A percentile compares a stretch with the other conserved stretches of the same genome.
These are phyloP conservation scores for Solanum chiquidenum DNA, from an alignment of 257 asterid genomes.

Conservation along the genomic window DNA sequence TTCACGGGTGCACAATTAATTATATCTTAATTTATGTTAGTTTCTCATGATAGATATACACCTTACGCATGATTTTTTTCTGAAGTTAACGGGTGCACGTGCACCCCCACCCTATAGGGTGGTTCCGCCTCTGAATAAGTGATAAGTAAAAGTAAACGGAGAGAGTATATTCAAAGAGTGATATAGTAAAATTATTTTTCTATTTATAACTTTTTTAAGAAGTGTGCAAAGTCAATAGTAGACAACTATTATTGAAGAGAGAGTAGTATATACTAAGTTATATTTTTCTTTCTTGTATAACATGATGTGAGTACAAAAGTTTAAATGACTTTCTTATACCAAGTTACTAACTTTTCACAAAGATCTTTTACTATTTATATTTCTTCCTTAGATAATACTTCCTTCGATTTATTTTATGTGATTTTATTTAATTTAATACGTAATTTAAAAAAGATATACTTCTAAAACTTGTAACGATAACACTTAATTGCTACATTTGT, in stretches of 20 bases:
- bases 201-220: too few species aligned
- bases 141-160: too few species aligned
- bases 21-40: too few species aligned
- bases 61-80: too few species aligned
- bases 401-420: neutral
- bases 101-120: too few species aligned
- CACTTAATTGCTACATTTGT: neutral
- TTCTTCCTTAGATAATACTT: neutral
- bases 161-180: too few species aligned
- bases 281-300: neutral
- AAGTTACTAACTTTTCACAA: neutral
- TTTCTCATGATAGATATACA: too few species aligned
- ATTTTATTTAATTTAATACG: neutral
- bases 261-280: neutral
- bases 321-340: neutral
- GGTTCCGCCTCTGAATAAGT: too few species aligned
- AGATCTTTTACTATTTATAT: neutral
- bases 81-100: too few species aligned
- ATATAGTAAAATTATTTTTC: too few species aligned
- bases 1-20: too few species aligned
- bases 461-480: neutral
- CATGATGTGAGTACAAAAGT: neutral
- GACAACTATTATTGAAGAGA: fast-evolving
- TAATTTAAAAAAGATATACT: neutral
- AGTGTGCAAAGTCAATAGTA: too few species aligned